These are phyloP conservation scores for Miscanthus lutarioriparius DNA, from an alignment of 176 grass and related monocot species.

Conservation along the genomic window DNA sequence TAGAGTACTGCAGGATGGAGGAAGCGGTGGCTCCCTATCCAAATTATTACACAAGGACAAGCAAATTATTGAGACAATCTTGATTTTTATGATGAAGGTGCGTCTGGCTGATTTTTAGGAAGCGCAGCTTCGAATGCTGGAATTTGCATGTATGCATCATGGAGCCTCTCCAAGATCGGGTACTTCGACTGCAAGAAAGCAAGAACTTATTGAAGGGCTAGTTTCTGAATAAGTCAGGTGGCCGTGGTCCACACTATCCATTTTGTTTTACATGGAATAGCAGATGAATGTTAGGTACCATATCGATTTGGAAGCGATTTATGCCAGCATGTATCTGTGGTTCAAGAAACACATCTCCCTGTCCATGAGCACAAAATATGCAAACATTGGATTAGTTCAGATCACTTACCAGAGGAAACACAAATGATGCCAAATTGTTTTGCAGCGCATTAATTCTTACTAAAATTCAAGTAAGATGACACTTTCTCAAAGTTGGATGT, in stretches of 20 bases:
- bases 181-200: constrained; percentile 60
- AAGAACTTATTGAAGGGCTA: background rate
- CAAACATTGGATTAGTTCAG: background rate
- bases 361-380: constrained; percentile 12
- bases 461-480: background rate
- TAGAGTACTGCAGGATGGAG: background rate
- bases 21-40: background rate
- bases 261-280: background rate
- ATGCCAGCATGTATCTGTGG: constrained; percentile 55
- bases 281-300: constrained; percentile 25
- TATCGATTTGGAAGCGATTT: constrained; percentile 61
- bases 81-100: constrained; percentile 34
- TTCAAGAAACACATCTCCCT: constrained; percentile 69
- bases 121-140: constrained; percentile 69
- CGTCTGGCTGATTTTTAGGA: constrained; percentile 73
- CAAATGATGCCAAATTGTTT: background rate
- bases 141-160: constrained; percentile 64
- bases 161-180: constrained; percentile 54
- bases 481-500: background rate
- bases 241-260: background rate
- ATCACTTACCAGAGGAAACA: background rate
- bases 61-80: background rate
- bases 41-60: constrained; percentile 8
- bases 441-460: background rate
- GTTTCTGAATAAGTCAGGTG: constrained; percentile 1